These are phyloP conservation scores for Tolypocladium paradoxum DNA, from an alignment of 2,329 filamentous ascomycete genomes.

Conservation along the genomic window DNA sequence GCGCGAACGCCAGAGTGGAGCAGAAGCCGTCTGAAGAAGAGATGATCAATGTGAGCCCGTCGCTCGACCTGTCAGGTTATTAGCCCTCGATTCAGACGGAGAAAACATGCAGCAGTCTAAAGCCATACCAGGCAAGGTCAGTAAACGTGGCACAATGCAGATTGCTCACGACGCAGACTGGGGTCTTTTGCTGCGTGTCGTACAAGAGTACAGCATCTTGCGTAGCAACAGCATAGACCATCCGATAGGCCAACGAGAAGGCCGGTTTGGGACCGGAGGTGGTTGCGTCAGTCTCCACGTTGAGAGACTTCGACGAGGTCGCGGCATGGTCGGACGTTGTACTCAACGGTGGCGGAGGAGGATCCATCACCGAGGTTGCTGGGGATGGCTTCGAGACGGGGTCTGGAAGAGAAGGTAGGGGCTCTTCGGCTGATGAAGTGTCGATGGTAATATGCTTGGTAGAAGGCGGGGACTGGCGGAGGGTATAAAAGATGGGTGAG, in stretches of 20 bases:
- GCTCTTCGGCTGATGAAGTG: conserved; percentile 77
- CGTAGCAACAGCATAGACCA: conserved; percentile 94
- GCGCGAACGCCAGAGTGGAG: conserved; percentile 73
- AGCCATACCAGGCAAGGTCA: conserved; percentile 76
- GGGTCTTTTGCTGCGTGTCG: conserved; percentile 92
- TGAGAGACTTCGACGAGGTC: conserved; percentile 40
- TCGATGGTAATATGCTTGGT: conserved; percentile 93
- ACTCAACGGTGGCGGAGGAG: conserved; percentile 55
- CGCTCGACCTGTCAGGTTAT: conserved; percentile 30
- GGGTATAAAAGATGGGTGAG: conserved; percentile 78
- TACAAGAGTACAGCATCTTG: conserved; percentile 93
- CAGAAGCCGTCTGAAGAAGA: conserved; percentile 99
- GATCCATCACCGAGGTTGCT: conserved; percentile 63
- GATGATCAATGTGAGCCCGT: conserved; percentile 59
- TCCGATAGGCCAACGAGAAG: conserved; percentile 81
- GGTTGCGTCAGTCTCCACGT: conserved; percentile 32
- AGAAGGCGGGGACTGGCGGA: conserved; percentile 54
- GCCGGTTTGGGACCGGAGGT: conserved; percentile 54
- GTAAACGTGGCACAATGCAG: conserved; percentile 96
- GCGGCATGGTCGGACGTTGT: conserved; percentile 35
- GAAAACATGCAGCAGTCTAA: not conserved
- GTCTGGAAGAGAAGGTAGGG: conserved; percentile 75
- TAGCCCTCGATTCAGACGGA: not conserved
- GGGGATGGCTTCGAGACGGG: conserved; percentile 56
- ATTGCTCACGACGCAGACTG: conserved; percentile 90